Base-by-base conservation (phyloP, 1,139 yeast genomes). In the Kluyveromyces marxianus region DNA sequence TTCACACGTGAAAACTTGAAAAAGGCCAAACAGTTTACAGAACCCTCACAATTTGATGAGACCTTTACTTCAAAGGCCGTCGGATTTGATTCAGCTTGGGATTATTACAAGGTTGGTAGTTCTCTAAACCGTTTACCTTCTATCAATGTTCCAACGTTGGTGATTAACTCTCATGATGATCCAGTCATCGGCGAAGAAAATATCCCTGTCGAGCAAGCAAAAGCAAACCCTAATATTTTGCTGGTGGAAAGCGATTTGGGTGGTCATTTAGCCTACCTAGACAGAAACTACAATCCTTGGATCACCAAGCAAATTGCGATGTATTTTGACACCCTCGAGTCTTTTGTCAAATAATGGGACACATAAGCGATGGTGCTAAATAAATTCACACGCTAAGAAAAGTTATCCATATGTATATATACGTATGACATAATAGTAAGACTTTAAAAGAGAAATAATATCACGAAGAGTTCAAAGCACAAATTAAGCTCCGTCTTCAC, bases 201-300 rank as follows among this genome's bases (percentile, higher is more conserved):
- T 44, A 75, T 87, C 33, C 96, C 96, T 1, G 62, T 68, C 48
- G 60, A 66, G 7, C 92, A 85, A 55, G 77, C 80, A 4, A 59
- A 60, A 39, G 66, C 71, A 39, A 90, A 89, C 57, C 96, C 96
- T 7, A 84, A 77, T 61, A 68, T 83, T 30, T 68, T 79, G 32
- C 63, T 86, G 56, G 69, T 83, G 21, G 76, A 81, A 43, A 86
- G 97, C 0, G 75, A 81, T 32, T 67, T 80, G 30, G 98, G 98
- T 47, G 98, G 97, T 7, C 98, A 92, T 67, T 67, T 94, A 37
- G 83, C 85, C 0, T 83, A 72, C 58, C 73, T 79, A 32, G 74
- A 81, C 54, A 62, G 67, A 2, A 67, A 75, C 32, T 81, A 84
- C 27, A 74, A 77, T 47, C 79, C 88, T 53, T 89, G 97, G 96